Conservation (phyloP, 257 asterid species). For the Nyctanthes arbortristis region DNA sequence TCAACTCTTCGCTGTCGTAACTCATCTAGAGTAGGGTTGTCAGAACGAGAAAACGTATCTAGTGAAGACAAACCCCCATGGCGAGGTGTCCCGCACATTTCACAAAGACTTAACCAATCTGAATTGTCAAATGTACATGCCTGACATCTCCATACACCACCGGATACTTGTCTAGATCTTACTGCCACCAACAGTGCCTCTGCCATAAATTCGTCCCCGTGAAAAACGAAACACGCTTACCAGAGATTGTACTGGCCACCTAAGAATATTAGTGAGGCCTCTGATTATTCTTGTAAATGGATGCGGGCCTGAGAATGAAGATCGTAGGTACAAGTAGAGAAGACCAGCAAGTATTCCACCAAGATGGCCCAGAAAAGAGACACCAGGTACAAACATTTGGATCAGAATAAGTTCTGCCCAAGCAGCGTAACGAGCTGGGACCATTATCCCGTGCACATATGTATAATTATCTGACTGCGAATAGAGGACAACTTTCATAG, state of each 20-base stretch:
- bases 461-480: conserved; percentile 68
- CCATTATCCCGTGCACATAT: conserved; percentile 64
- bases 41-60: conserved; percentile 14
- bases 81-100: conserved; percentile 67
- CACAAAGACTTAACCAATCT: conserved; percentile 48
- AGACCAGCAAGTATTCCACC: conserved; percentile 93
- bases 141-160: conserved; percentile 69
- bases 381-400: conserved; percentile 90
- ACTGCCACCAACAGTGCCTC: conserved; percentile 50
- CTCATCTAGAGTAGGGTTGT: conserved; percentile 56
- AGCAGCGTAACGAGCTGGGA: conserved; percentile 87
- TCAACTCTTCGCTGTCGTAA: conserved; percentile 61
- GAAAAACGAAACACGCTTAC: conserved; percentile 28
- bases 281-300: conserved; percentile 44
- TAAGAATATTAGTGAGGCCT: conserved; percentile 37
- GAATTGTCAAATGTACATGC: conserved; percentile 75
- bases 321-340: conserved; percentile 45
- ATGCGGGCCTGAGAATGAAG: conserved; percentile 43
- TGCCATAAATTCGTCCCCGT: conserved; percentile 40
- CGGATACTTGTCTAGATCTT: conserved; percentile 17
- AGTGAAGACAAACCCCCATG: conserved; percentile 25
- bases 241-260: conserved; percentile 62
- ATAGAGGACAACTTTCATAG: conserved; percentile 82
- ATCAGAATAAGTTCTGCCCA: conserved; percentile 91
- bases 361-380: conserved; percentile 87